Conservation (phyloP, 192 early-diverging fungal species). For the Chytriomyces hyalinus region DNA sequence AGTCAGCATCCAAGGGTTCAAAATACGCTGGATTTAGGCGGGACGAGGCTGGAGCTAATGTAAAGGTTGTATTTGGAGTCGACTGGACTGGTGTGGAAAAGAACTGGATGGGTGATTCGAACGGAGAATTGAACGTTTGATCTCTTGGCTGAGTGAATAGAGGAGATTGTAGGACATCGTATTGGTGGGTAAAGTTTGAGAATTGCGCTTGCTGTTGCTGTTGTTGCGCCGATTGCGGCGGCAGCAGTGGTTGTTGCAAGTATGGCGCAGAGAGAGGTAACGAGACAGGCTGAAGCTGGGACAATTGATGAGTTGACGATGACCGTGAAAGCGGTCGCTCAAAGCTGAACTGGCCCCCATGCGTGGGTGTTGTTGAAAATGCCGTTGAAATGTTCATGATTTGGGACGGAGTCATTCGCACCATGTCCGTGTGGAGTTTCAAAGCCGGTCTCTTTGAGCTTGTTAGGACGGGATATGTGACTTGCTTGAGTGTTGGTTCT, state of each 20-base stretch:
- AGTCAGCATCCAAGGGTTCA: background rate
- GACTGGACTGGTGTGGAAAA: background rate
- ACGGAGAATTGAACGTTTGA: background rate
- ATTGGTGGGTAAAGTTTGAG: too few species aligned
- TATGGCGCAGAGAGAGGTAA: background rate
- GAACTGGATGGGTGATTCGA: background rate
- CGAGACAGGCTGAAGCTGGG: background rate
- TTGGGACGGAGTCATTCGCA: constrained; percentile 15
- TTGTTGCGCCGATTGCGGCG: background rate
- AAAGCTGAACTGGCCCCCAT: too few species aligned
- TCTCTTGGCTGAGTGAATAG: background rate
- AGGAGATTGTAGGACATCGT: background rate
- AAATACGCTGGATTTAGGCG: background rate
- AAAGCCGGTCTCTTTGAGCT: background rate
- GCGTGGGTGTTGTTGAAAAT: background rate
- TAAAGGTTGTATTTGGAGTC: background rate
- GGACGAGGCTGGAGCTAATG: background rate
- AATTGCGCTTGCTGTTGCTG: background rate
- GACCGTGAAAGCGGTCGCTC: background rate
- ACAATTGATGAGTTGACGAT: background rate
- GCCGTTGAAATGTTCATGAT: background rate
- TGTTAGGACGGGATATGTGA: background rate
- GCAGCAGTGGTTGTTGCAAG: background rate
- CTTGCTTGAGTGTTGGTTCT: constrained; percentile 2
- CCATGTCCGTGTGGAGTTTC: too few species aligned